phyloP scores from a whole-genome alignment of 2,329 filamentous ascomycete species.

The Arthrobotrys musiformis region DNA sequence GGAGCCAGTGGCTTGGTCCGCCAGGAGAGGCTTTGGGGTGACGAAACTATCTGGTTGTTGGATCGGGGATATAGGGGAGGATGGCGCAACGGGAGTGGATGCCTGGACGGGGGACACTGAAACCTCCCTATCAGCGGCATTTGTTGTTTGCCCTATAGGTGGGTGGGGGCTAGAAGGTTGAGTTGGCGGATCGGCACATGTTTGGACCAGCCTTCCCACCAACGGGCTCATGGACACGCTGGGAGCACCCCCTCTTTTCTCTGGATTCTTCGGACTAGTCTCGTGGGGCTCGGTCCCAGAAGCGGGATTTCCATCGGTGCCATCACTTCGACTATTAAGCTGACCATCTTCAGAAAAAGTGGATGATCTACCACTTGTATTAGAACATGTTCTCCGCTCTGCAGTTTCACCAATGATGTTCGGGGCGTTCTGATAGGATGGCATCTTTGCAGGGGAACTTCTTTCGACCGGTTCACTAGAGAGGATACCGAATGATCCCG shows the following conservation, averaged over 20 bases:
- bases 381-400: constrained; percentile 39
- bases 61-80: constrained; percentile 57
- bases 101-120: constrained; percentile 55
- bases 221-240: not conserved
- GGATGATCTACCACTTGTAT: constrained; percentile 60
- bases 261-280: not conserved
- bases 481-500: constrained; percentile 30
- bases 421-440: constrained; percentile 35
- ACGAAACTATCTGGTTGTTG: constrained; percentile 36
- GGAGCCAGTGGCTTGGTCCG: constrained; percentile 65
- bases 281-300: not conserved
- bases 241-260: not conserved
- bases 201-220: not conserved
- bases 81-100: constrained; percentile 57
- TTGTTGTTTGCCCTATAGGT: not conserved
- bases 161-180: not conserved
- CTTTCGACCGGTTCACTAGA: constrained; percentile 24
- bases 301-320: too few relatives aligned
- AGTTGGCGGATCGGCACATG: not conserved
- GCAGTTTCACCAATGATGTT: constrained; percentile 25
- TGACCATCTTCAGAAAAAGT: constrained; percentile 65
- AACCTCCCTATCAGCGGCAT: not conserved
- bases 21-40: constrained; percentile 51
- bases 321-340: not conserved
- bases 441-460: constrained; percentile 48